Evolutionary conservation across 148 eudicot genomes (phyloP).

Genomic region (Polygonum maritimum): DNA sequence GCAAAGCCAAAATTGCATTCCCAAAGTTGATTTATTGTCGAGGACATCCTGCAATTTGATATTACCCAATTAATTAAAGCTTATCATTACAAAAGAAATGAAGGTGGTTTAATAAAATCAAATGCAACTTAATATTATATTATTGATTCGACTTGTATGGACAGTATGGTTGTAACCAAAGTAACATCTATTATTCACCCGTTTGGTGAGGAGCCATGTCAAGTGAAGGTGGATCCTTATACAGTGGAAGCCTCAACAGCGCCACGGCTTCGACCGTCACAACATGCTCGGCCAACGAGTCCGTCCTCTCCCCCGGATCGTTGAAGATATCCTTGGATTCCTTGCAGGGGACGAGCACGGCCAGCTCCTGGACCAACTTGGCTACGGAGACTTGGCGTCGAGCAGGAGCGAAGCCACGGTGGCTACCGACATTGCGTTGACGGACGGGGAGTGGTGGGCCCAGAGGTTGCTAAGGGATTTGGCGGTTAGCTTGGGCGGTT

Average conservation of each 20-base stretch:
- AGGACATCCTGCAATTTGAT: too few species aligned
- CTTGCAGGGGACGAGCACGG: constrained; percentile 12
- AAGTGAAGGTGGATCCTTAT: not conserved
- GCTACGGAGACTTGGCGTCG: constrained; percentile 20
- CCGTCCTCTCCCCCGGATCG: not conserved
- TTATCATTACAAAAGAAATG: too few species aligned
- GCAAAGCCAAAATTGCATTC: too few species aligned
- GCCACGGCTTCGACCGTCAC: not conserved
- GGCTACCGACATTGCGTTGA: constrained; percentile 5
- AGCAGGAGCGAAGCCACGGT: constrained; percentile 25
- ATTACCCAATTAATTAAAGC: too few species aligned
- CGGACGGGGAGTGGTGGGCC: constrained; percentile 8
- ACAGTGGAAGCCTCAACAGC: not conserved
- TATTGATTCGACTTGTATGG: too few species aligned
- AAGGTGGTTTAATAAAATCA: too few species aligned
- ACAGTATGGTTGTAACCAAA: too few species aligned
- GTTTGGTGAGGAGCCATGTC: not conserved
- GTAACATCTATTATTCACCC: too few species aligned
- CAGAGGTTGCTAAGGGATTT: constrained; percentile 22
- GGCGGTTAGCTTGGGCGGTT: constrained; percentile 21
- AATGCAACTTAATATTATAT: too few species aligned
- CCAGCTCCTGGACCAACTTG: constrained; percentile 24
- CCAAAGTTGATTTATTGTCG: too few species aligned
- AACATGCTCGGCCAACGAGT: not conserved
- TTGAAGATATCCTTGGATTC: not conserved